phyloP scores from a whole-genome alignment of 1,139 yeast species.

The Yamadazyma triangularis region DNA sequence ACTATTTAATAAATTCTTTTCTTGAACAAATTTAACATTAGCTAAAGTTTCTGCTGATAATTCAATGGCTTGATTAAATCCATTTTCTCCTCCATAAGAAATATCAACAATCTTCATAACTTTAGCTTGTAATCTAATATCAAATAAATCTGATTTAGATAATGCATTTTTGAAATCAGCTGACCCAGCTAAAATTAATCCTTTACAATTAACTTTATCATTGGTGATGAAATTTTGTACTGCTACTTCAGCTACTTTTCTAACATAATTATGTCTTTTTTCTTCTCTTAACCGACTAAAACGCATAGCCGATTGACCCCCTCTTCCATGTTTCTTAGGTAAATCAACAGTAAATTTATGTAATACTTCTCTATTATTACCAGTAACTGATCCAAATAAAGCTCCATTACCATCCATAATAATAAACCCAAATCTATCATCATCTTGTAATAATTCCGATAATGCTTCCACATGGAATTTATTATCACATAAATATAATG shows the following conservation, averaged over 20 bases:
- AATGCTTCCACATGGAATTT: slow-evolving; percentile 97
- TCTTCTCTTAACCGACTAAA: slow-evolving; percentile 98
- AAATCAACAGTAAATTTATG: slow-evolving; percentile 96
- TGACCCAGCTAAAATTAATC: slow-evolving; percentile 94
- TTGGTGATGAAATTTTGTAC: slow-evolving; percentile 91
- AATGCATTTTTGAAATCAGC: slow-evolving; percentile 97
- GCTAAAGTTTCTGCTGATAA: slow-evolving; percentile 94
- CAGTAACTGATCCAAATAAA: slow-evolving; percentile 90
- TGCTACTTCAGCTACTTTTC: slow-evolving; percentile 97
- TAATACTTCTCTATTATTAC: slow-evolving; percentile 93
- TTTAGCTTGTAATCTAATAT: slow-evolving; percentile 80
- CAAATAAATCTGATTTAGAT: slow-evolving; percentile 89
- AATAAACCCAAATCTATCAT: slow-evolving; percentile 94
- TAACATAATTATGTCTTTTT: slow-evolving; percentile 95
- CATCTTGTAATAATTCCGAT: slow-evolving; percentile 88
- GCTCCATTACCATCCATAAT: slow-evolving; percentile 99
- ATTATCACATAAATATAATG: slow-evolving; percentile 92
- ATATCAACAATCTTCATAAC: slow-evolving; percentile 91
- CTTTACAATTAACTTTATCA: slow-evolving; percentile 92
- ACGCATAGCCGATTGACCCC: slow-evolving; percentile 99
- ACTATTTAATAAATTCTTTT: slow-evolving; percentile 85
- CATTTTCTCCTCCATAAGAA: slow-evolving; percentile 98
- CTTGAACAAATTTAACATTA: slow-evolving; percentile 95
- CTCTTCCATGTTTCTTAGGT: slow-evolving; percentile 99
- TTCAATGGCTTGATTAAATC: slow-evolving; percentile 98